Evolutionary conservation across 179 eudicot species (phyloP), one percentile per base, ranked within the genome.

Genomic region (Sideroxylon spinosum): DNA sequence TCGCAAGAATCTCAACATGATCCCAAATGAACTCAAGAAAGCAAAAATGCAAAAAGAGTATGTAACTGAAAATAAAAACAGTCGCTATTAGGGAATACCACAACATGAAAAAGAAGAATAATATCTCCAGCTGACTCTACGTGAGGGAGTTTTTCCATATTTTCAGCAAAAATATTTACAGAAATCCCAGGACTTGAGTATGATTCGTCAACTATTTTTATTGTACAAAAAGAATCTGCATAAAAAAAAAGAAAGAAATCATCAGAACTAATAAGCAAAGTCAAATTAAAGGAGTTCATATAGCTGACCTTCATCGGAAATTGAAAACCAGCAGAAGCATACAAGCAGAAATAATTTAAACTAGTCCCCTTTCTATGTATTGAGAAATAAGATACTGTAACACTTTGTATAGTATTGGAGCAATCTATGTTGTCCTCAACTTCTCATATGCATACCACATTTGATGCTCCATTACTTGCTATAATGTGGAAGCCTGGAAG

Each of bases 181-280:
- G 85, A 61, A 75, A 95, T 82, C 66, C 97, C 95, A 73, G 81
- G 84, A 78, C 70, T 80, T 29, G 91, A 57, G 76, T 81, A 80
- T 20, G 98, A 85, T 52, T 87, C 92, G 77, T 95, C 97, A 72
- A 93, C 88, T 32, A 95, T 85, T 76, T 78, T 88, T 53, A 93
- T 7, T n/a, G 88, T 67, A 82, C 92, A 86, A 80, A 85, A 90
- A 81, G 82, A 89, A 90, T 95, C 98, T 93, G 91, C 86, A 68
- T 19, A 50, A 23, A 60, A 37, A 37, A 37, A 37, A 6, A 29
- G 3, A 29, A 59, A 65, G 50, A 29, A 53, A 37, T 4, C 50
- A 49, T 53, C 28, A 56, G 67, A 60, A 28, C 16, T 32, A 25
- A 82, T 66, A 73, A 56, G 7, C 23, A 52, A 13, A 29, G 26